Evolutionary conservation across 768 basidiomycete genomes (phyloP).

Genomic region (Serendipita indica): DNA sequence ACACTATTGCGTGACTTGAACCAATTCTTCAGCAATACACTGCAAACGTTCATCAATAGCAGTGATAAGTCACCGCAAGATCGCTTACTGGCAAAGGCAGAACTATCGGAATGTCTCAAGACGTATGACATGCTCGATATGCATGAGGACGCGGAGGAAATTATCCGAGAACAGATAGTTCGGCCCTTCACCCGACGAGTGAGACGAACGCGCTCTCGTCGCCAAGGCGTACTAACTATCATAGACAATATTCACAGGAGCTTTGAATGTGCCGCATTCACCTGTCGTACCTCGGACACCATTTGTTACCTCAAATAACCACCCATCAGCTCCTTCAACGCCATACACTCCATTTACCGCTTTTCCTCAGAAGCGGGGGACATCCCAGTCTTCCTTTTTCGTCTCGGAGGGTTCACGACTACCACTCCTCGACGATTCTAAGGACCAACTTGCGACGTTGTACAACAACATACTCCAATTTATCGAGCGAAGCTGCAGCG

Average conservation of each 20-base stretch:
- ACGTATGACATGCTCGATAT: conserved; percentile 69
- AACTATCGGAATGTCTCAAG: conserved; percentile 61
- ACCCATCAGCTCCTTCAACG: conserved; percentile 38
- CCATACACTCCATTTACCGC: conserved; percentile 41
- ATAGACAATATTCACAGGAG: conserved; percentile 62
- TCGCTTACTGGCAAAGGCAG: conserved; percentile 43
- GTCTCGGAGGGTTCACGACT: conserved; percentile 24
- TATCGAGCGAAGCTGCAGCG: conserved; percentile 55
- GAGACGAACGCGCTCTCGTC: conserved; percentile 12
- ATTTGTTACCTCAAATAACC: conserved; percentile 31
- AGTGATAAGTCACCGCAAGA: conserved; percentile 36
- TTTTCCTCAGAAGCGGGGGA: conserved; percentile 29
- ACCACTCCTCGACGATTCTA: conserved; percentile 47
- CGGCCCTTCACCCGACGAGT: conserved; percentile 68
- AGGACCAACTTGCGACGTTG: conserved; percentile 55
- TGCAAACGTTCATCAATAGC: conserved; percentile 30
- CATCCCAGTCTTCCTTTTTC: conserved; percentile 24
- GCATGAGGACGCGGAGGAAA: conserved; percentile 81
- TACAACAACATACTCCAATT: conserved; percentile 76
- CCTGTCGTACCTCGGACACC: conserved; percentile 69
- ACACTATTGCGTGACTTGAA: conserved; percentile 80
- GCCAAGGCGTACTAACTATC: background rate
- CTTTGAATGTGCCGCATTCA: conserved; percentile 51
- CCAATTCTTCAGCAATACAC: conserved; percentile 52
- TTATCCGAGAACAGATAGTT: conserved; percentile 57